These are phyloP conservation scores for Erigeron canadensis DNA, from an alignment of 129 eudicot species.

Conservation along the genomic window DNA sequence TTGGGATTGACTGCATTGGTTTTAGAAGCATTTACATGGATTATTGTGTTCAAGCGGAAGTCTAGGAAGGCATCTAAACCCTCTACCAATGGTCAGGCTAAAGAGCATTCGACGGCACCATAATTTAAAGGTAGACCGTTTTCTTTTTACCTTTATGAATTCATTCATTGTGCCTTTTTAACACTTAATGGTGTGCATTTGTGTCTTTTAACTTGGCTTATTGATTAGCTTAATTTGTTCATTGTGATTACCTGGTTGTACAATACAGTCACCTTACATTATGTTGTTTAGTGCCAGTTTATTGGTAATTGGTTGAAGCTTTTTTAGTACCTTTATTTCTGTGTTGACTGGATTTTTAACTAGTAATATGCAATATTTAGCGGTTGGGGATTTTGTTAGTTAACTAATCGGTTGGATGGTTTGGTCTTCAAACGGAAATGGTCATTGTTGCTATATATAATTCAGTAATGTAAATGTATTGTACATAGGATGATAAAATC, in stretches of 20 bases:
- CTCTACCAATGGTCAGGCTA: conserved; percentile 30
- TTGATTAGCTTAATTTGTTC: background rate
- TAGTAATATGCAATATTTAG: background rate
- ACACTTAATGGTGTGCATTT: background rate
- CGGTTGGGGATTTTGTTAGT: background rate
- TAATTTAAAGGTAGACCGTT: conserved; percentile 7
- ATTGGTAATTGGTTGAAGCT: background rate
- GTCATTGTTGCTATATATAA: background rate
- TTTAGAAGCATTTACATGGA: conserved; percentile 75
- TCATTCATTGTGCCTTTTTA: background rate
- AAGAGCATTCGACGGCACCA: conserved; percentile 33
- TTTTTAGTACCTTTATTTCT: background rate
- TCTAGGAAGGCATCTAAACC: conserved; percentile 56
- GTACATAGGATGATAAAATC: no score
- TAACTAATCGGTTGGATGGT: background rate
- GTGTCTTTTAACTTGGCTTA: background rate
- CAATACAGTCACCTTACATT: conserved; percentile 2
- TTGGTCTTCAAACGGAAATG: conserved; percentile 1
- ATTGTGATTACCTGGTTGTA: conserved; percentile 25
- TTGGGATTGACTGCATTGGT: conserved; percentile 54
- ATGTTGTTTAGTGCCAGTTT: conserved; percentile 8
- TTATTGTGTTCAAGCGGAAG: conserved; percentile 49
- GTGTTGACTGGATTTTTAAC: background rate
- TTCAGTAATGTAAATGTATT: no score
- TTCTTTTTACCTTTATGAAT: background rate